Evolutionary conservation across 352 stramenopile species (phyloP).

Genomic region (Pythium aristosporum): DNA sequence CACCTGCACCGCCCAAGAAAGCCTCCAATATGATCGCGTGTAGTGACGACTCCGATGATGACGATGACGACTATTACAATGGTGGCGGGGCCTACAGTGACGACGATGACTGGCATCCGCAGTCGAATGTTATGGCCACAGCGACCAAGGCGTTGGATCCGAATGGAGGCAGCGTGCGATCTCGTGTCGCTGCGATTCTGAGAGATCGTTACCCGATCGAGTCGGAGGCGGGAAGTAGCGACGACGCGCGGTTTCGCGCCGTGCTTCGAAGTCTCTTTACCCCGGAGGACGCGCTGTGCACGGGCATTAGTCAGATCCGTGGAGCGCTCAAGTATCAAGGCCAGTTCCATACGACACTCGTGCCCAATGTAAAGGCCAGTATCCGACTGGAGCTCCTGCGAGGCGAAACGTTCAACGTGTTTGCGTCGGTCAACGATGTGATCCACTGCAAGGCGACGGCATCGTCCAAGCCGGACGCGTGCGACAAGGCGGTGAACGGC

Average conservation of each 20-base stretch:
- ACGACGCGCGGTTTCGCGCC: slow-evolving; percentile 65
- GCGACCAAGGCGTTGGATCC: slow-evolving; percentile 9
- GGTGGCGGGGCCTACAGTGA: slow-evolving; percentile 30
- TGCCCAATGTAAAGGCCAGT: slow-evolving; percentile 65
- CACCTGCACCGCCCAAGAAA: slow-evolving; percentile 2
- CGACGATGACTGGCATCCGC: slow-evolving; percentile 24
- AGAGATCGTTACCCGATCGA: slow-evolving; percentile 44
- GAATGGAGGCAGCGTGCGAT: not conserved
- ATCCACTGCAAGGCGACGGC: slow-evolving; percentile 45
- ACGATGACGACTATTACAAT: slow-evolving; percentile 41
- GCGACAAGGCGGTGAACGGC: slow-evolving; percentile 59
- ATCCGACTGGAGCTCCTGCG: slow-evolving; percentile 65
- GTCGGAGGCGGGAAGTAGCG: slow-evolving; percentile 38
- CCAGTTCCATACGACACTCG: slow-evolving; percentile 43
- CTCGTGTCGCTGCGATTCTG: slow-evolving; percentile 35
- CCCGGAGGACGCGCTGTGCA: slow-evolving; percentile 55
- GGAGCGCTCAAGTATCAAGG: slow-evolving; percentile 63
- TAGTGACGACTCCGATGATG: slow-evolving; percentile 63
- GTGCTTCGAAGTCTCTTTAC: slow-evolving; percentile 79
- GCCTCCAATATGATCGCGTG: slow-evolving; percentile 49
- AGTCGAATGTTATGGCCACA: slow-evolving; percentile 6
- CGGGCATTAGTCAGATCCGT: slow-evolving; percentile 51
- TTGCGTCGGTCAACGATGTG: slow-evolving; percentile 64
- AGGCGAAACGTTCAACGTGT: slow-evolving; percentile 57
- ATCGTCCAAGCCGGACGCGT: slow-evolving; percentile 56